Conservation (phyloP, 2,329 filamentous ascomycete genomes). For the Fusarium begoniae region DNA sequence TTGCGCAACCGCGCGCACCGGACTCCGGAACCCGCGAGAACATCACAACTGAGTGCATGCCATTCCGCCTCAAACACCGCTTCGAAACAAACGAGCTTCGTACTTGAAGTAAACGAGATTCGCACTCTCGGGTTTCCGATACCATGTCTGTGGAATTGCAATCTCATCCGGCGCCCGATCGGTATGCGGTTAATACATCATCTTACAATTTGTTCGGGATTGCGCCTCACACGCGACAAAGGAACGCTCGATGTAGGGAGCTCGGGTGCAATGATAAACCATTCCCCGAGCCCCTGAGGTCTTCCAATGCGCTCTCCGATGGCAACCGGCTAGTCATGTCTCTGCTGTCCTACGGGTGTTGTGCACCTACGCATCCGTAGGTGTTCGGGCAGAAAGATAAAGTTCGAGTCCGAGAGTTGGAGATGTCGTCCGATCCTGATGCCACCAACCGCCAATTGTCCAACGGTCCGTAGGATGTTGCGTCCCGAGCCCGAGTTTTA, state of each 20-base stretch:
- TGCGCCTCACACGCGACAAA: neutral
- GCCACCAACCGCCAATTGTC: neutral
- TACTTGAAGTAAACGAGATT: neutral
- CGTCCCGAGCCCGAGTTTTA: neutral
- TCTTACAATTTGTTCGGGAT: rapidly evolving
- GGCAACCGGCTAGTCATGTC: too few species aligned
- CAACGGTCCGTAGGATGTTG: neutral
- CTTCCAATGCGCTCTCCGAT: neutral
- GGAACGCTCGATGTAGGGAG: neutral
- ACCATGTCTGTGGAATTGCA: rapidly evolving
- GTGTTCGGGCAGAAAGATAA: neutral
- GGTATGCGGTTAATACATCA: neutral
- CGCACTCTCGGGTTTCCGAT: too few species aligned
- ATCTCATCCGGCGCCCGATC: neutral
- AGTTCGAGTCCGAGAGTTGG: neutral
- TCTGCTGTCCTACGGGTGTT: neutral
- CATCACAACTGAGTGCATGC: neutral
- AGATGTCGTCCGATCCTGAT: neutral
- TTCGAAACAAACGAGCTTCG: neutral
- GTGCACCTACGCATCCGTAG: neutral
- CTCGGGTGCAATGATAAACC: rapidly evolving
- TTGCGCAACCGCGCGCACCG: neutral
- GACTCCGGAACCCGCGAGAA: neutral
- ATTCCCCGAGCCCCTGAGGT: neutral
- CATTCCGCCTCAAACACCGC: neutral